Conservation (phyloP, 257 asterid species). For the Thymus quinquecostatus region DNA sequence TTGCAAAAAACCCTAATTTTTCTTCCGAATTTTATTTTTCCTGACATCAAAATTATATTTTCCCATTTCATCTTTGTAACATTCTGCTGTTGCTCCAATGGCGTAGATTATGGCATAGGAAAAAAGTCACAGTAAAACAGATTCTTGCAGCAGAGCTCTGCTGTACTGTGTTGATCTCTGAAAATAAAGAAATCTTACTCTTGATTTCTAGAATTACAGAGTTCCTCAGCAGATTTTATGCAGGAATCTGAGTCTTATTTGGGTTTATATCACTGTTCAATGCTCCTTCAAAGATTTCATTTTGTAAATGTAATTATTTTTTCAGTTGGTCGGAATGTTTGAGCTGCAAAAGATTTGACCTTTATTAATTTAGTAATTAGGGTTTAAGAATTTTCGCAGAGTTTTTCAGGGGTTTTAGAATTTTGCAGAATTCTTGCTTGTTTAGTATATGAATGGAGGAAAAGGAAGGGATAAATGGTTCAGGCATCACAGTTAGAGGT, state of each 20-base stretch:
- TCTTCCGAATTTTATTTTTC: conserved; percentile 32
- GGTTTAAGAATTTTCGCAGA: conserved; percentile 28
- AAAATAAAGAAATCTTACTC: conserved; percentile 27
- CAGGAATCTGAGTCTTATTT: conserved; percentile 30
- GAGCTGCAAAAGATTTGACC: conserved; percentile 38
- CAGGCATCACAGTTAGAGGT: conserved; percentile 52
- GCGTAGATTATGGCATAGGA: conserved; percentile 37
- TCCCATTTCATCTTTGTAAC: conserved; percentile 29
- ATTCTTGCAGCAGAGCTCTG: conserved; percentile 43
- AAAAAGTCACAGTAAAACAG: conserved; percentile 32
- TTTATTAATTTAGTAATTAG: conserved; percentile 33
- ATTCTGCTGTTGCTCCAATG: conserved; percentile 49
- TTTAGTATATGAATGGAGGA: conserved; percentile 76
- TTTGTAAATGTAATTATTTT: conserved; percentile 33
- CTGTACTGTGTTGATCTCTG: conserved; percentile 49
- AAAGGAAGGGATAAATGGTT: conserved; percentile 59
- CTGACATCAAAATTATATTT: conserved; percentile 30
- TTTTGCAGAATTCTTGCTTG: conserved; percentile 17
- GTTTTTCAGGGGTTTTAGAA: conserved; percentile 41
- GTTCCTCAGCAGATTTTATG: conserved; percentile 39
- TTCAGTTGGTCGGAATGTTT: conserved; percentile 20
- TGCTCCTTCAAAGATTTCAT: conserved; percentile 26
- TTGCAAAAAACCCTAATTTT: conserved; percentile 64
- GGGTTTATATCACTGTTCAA: conserved; percentile 4
- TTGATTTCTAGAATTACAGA: conserved; percentile 42